These are phyloP conservation scores for Tuber microsphaerosporum DNA, from an alignment of 495 filamentous ascomycete species.

Conservation along the genomic window DNA sequence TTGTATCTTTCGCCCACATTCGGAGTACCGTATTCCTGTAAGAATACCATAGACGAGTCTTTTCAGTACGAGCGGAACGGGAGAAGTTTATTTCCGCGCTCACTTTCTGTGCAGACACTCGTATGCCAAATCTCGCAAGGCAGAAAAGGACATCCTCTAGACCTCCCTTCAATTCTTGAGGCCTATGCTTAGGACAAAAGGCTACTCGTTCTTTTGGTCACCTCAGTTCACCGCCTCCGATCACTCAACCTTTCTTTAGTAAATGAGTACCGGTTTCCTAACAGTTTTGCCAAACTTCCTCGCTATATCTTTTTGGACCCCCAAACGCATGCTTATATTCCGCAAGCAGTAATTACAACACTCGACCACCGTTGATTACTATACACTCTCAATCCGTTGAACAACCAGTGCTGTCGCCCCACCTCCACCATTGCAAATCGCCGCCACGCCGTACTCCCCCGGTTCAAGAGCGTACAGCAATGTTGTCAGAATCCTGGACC, in stretches of 20 bases:
- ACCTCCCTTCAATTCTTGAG: not conserved
- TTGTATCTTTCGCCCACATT: no score
- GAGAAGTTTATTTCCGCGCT: no score
- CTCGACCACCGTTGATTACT: not conserved
- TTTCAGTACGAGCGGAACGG: no score
- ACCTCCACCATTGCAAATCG: conserved; percentile 94
- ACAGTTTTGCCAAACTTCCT: not conserved
- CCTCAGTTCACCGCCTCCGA: not conserved
- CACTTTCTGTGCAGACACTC: no score
- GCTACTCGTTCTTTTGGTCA: not conserved
- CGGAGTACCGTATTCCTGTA: no score
- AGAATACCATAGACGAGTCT: no score
- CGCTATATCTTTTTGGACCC: not conserved
- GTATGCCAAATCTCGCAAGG: not conserved
- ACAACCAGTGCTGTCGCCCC: conserved; percentile 88
- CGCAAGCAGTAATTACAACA: not conserved
- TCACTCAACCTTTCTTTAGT: not conserved
- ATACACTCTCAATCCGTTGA: conserved; percentile 69
- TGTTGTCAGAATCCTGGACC: conserved; percentile 83
- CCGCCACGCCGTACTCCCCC: conserved; percentile 88
- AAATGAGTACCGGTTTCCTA: not conserved
- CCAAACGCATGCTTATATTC: not conserved
- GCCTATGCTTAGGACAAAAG: not conserved
- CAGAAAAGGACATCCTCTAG: not conserved
- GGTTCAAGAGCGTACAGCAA: conserved; percentile 81